Evolutionary conservation across 1,284 basidiomycete species (phyloP).

Genomic region (Austroboletus niveus): DNA sequence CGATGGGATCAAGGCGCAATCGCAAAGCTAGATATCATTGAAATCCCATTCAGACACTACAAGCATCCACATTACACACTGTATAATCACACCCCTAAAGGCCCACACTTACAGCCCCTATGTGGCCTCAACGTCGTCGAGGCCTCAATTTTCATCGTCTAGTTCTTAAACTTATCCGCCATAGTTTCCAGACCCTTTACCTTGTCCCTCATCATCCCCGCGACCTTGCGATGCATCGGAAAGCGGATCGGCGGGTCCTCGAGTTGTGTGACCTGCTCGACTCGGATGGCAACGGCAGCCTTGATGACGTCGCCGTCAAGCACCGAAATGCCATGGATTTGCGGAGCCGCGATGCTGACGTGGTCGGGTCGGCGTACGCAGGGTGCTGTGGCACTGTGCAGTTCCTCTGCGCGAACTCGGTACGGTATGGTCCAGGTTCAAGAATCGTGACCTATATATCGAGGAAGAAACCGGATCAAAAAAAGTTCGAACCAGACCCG

Average conservation of each 20-base stretch:
- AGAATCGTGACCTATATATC: background rate
- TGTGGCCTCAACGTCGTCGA: background rate
- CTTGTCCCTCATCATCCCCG: conserved; percentile 11
- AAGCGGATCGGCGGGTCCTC: conserved; percentile 21
- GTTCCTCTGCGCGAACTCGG: background rate
- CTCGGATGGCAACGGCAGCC: background rate
- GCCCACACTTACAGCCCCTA: no score
- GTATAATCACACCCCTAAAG: no score
- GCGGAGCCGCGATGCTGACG: background rate
- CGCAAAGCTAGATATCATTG: no score
- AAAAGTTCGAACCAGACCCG: no score
- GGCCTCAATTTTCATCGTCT: conserved; percentile 29
- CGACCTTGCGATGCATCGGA: conserved; percentile 14
- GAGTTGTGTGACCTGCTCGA: conserved; percentile 3
- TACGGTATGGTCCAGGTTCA: conserved; percentile 12
- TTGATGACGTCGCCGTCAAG: conserved; percentile 2
- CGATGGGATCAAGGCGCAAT: no score
- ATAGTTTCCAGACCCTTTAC: conserved; percentile 13
- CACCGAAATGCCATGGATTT: background rate
- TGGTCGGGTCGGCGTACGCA: conserved; percentile 4
- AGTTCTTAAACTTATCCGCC: conserved; percentile 24
- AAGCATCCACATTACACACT: no score
- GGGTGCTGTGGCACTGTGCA: background rate
- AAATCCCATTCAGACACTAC: no score
- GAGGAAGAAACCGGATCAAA: no score